Conservation (phyloP, 768 basidiomycete genomes). For the Saitozyma podzolica region DNA sequence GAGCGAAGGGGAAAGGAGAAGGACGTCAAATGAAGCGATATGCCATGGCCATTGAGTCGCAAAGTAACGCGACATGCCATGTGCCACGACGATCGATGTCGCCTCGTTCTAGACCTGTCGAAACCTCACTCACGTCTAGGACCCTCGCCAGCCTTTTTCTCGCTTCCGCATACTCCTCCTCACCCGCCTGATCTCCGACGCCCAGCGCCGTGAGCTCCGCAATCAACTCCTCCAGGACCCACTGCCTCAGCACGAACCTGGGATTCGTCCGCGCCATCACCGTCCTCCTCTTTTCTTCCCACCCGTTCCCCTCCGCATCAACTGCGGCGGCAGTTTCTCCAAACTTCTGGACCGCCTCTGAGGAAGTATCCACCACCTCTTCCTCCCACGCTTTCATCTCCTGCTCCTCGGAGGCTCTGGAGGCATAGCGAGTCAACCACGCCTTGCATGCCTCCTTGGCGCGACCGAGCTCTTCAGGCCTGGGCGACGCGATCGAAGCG, state of each 20-base stretch:
- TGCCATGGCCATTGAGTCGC: background rate
- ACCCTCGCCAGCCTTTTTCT: constrained; percentile 75
- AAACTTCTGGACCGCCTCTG: too few species aligned
- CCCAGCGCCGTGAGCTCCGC: constrained; percentile 56
- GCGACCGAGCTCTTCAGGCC: constrained; percentile 29
- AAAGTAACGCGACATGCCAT: too few species aligned
- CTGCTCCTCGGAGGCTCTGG: constrained; percentile 57
- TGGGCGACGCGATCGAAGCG: constrained; percentile 56
- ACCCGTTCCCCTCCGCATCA: constrained; percentile 9
- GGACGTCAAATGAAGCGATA: background rate
- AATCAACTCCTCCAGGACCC: constrained; percentile 94
- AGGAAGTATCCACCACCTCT: background rate
- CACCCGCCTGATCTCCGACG: constrained; percentile 14
- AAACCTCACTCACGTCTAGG: constrained; percentile 63
- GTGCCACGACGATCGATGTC: too few species aligned
- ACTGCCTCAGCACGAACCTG: constrained; percentile 88
- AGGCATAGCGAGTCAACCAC: constrained; percentile 68
- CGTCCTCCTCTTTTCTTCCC: constrained; percentile 26
- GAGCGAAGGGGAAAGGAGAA: background rate
- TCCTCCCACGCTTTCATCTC: constrained; percentile 56
- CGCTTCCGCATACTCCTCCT: constrained; percentile 61
- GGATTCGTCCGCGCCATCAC: constrained; percentile 69
- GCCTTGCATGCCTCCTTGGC: constrained; percentile 61
- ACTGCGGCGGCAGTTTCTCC: background rate
- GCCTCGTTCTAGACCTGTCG: too few species aligned